Evolutionary conservation across 176 grass and related monocot species (phyloP).

Genomic region (Oryza punctata): DNA sequence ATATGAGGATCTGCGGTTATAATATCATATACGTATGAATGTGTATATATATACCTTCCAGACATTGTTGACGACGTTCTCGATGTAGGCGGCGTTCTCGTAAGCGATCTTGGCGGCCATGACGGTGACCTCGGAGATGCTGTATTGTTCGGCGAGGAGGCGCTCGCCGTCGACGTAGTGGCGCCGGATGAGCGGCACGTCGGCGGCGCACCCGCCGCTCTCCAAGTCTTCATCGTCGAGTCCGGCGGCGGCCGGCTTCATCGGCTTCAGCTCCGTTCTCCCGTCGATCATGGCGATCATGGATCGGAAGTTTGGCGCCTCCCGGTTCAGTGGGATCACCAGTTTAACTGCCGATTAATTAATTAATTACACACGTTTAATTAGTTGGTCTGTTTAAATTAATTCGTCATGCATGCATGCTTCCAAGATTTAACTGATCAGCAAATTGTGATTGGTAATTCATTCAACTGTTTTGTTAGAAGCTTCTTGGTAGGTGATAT

Average conservation of each 20-base stretch:
- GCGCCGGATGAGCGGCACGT: conserved; percentile 22
- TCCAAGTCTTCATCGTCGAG: conserved; percentile 13
- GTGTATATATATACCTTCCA: conserved; percentile 57
- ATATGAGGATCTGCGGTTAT: too few species aligned
- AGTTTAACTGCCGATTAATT: conserved; percentile 41
- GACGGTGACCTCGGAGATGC: conserved; percentile 37
- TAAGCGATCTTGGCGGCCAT: conserved; percentile 57
- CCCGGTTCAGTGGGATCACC: conserved; percentile 45
- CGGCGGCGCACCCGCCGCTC: background rate
- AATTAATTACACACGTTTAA: background rate
- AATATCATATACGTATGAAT: too few species aligned
- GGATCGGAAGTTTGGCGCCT: conserved; percentile 51
- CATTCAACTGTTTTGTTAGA: background rate
- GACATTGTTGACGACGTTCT: conserved; percentile 59
- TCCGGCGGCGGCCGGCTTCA: conserved; percentile 25
- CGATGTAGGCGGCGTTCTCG: conserved; percentile 61
- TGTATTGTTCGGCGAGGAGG: background rate
- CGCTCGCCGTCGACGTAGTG: background rate
- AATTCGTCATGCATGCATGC: background rate
- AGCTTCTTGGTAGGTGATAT: background rate
- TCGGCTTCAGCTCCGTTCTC: conserved; percentile 50
- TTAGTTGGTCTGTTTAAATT: background rate
- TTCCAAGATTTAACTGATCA: background rate
- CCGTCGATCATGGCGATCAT: conserved; percentile 54
- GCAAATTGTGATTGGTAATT: background rate